Evolutionary conservation across 164 flowering plant species (phyloP), one percentile per base, ranked within the genome.

Genomic region (Pachysandra terminalis): DNA sequence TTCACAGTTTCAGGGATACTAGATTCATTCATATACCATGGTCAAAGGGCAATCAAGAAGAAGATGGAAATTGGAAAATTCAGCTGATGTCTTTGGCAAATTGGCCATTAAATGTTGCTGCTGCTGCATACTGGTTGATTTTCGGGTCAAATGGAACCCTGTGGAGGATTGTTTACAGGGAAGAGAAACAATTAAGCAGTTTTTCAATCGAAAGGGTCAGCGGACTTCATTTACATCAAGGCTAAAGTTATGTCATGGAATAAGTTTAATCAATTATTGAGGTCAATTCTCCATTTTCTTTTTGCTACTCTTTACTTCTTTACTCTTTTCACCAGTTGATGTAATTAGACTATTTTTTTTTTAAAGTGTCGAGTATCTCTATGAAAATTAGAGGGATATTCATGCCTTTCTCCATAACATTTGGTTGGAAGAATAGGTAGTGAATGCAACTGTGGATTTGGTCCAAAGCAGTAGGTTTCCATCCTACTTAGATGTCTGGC

Each of bases 61-160:
- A 90, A 90, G 80, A 84, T 86, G 83, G 96, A 90, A 79, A 77
- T 90, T 35, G 93, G 96, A 15, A 90, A 90, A 71, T 85, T 88
- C 56, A 81, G 87, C 64, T 90, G 78, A 90, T 21, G 10, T 7
- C 10, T 37, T 16, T 32, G 35, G 56, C 27, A 19, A 45, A 27
- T 16, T 32, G 35, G 56, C 27, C 24, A 45, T 62, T 22, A 1
- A 8, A 23, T 17, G 13, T 21, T 17, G 24, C 49, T 61, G 65
- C 52, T 61, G 57, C 62, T 60, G 62, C 40, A 28, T 67, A 61
- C 27, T 61, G 48, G 56, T 67, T 64, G 59, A 27, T 64, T 21
- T n/a, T 61, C 22, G 56, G 59, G 14, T 56, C 53, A 17, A 67
- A 55, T 61, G 67, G 64, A 48, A 22, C 56, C 67, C 22, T 41